Conservation (phyloP, 108 stramenopile genomes). For the Fistulifera solaris region DNA sequence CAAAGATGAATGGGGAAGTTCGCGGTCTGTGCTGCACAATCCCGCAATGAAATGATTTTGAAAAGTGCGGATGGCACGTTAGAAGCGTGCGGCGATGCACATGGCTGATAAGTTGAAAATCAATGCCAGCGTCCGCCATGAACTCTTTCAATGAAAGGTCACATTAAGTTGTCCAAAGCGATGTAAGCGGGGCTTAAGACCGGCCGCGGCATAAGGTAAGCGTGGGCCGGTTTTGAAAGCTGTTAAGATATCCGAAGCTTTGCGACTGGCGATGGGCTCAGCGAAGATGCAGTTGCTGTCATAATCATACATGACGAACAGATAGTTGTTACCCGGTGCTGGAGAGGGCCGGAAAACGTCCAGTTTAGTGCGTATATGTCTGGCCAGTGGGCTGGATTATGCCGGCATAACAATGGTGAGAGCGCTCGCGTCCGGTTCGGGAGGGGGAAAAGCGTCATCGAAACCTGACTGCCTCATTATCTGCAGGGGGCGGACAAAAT, state of each 20-base stretch:
- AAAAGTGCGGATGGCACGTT: slow-evolving; percentile 24
- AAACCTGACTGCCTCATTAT: neutral
- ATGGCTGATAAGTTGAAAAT: slow-evolving; percentile 27
- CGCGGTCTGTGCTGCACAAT: slow-evolving; percentile 15
- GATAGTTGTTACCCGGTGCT: slow-evolving; percentile 19
- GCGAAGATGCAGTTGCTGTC: slow-evolving; percentile 21
- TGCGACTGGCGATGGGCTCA: slow-evolving; percentile 12
- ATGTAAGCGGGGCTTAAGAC: slow-evolving; percentile 16
- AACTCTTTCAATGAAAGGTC: slow-evolving; percentile 9
- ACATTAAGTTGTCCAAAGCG: slow-evolving; percentile 21
- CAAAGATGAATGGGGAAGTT: slow-evolving; percentile 29
- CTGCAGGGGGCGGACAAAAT: neutral
- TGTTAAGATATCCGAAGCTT: neutral
- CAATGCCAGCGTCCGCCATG: slow-evolving; percentile 7
- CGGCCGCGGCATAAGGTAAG: slow-evolving; percentile 1
- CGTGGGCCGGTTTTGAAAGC: slow-evolving; percentile 5
- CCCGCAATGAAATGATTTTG: slow-evolving; percentile 20
- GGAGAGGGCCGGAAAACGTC: slow-evolving; percentile 19
- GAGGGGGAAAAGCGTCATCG: neutral
- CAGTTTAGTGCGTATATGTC: slow-evolving; percentile 25
- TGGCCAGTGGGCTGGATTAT: slow-evolving; percentile 10
- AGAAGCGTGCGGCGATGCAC: slow-evolving; percentile 16
- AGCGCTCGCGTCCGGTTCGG: neutral
- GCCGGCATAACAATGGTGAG: slow-evolving; percentile 14
- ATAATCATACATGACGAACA: slow-evolving; percentile 13